Percentiles rank a stretch among this genome's conserved stretches.
Conservation (phyloP, 176 grass and related monocot species). For the Lolium rigidum region DNA sequence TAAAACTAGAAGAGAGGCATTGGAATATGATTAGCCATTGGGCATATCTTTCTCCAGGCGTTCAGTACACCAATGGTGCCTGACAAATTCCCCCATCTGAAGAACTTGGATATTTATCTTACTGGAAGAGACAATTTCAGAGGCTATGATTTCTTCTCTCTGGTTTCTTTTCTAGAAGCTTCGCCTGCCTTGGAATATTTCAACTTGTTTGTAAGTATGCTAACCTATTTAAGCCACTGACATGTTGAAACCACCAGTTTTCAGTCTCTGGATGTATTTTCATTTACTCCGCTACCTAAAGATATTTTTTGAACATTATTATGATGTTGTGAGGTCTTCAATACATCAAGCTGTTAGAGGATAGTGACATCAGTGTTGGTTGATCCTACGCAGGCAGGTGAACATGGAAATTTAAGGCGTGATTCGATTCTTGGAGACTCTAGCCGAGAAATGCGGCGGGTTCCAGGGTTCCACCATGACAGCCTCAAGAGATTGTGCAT, state of each 20-base stretch:
- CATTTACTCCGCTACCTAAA: not conserved
- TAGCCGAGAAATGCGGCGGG: not conserved
- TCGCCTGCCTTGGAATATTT: constrained; percentile 31
- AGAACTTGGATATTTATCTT: constrained; percentile 16
- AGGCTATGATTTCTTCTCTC: constrained; percentile 21
- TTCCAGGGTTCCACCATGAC: not conserved
- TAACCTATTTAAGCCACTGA: not conserved
- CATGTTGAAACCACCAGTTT: not conserved
- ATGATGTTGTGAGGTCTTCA: not conserved
- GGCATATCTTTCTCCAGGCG: constrained; percentile 1
- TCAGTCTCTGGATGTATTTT: not conserved
- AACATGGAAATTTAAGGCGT: not conserved
- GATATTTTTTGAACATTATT: not conserved
- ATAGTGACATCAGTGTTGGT: not conserved
- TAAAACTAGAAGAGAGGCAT: not conserved
- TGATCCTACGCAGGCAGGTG: constrained; percentile 22
- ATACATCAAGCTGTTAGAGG: not conserved
- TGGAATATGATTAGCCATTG: not conserved
- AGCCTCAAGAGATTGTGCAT: constrained; percentile 32
- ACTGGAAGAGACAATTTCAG: not conserved
- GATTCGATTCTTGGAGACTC: constrained; percentile 3
- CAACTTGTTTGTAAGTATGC: constrained; percentile 28
- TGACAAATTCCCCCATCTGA: constrained; percentile 29
- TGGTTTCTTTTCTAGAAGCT: constrained; percentile 41
- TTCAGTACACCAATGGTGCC: not conserved